A percentile compares a stretch with the other conserved stretches of the same genome.
These are phyloP conservation scores for Rossbeevera mucosa DNA, from an alignment of 768 basidiomycete species.

Conservation along the genomic window DNA sequence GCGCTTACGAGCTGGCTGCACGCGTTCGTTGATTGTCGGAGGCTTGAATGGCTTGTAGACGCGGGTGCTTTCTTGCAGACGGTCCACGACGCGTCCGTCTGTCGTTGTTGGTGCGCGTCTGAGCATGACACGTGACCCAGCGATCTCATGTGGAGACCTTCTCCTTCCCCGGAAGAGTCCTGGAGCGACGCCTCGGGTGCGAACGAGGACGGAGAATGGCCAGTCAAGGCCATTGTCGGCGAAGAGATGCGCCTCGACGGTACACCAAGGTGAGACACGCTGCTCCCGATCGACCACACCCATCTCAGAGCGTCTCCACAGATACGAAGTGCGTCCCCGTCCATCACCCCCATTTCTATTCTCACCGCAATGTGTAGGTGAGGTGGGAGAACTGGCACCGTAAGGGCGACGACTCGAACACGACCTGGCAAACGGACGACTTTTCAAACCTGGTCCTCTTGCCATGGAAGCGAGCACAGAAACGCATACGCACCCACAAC, in stretches of 20 bases:
- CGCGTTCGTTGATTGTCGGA: conserved; percentile 53
- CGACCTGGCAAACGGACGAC: conserved; percentile 44
- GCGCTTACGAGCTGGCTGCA: conserved; percentile 73
- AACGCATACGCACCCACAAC: conserved; percentile 23
- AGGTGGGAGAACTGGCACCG: conserved; percentile 52
- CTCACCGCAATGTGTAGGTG: conserved; percentile 34
- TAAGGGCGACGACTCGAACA: conserved; percentile 47
- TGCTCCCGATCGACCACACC: not conserved
- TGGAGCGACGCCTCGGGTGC: conserved; percentile 32
- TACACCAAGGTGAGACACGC: conserved; percentile 20
- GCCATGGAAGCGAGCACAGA: conserved; percentile 35
- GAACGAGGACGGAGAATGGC: conserved; percentile 31
- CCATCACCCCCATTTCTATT: not conserved
- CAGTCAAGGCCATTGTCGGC: conserved; percentile 26
- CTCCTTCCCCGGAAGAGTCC: conserved; percentile 27
- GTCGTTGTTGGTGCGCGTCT: conserved; percentile 62
- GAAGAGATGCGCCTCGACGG: conserved; percentile 31
- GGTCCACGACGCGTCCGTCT: conserved; percentile 64
- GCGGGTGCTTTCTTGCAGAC: conserved; percentile 66
- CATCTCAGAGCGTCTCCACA: conserved; percentile 12
- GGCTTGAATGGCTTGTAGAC: conserved; percentile 80
- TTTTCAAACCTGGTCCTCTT: conserved; percentile 20
- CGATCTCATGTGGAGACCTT: conserved; percentile 25
- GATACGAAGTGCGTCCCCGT: conserved; percentile 29
- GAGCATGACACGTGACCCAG: conserved; percentile 49